Base-by-base conservation (phyloP, 176 grass and related monocot genomes). In the Areca catechu region DNA sequence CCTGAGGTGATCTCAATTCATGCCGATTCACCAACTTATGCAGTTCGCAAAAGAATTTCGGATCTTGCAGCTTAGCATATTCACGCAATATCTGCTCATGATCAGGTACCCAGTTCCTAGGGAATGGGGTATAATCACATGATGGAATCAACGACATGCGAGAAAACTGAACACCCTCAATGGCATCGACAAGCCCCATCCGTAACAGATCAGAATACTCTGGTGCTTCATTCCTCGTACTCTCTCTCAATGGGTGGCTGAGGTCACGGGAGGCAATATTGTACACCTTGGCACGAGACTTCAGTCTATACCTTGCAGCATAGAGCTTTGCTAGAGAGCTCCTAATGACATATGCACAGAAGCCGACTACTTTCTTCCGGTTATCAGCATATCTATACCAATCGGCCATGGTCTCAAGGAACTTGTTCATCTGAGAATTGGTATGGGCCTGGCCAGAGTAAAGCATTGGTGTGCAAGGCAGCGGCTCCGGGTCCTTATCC, bases 361-460 rank as follows among this genome's bases (percentile, higher is more conserved):
- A 91, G 5, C 86, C 86, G 30, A 97, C 92, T 58, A 97, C 79
- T 60, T 97, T 91, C 76, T 91, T 97, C 43, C 92, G 61, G 77
- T 91, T 97, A 68, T 91, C 92, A 15, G 92, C 83, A 68, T 91
- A 97, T 57, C 50, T 90, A 20, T 91, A 97, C 92, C 83, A 91
- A 84, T 91, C 86, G 20, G 80, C 86, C 74, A 97, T 97, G 75
- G 93, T 91, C 74, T 91, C 83, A 17, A 91, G 86, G 71, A 97
- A 97, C 63, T 97, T 97, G 71, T 97, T 97, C 92, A 97, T 88
- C 76, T 97, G 86, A 48, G 86, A 97, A 58, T 97, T 97, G 57
- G 92, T 97, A 70, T 97, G 86, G 0, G 86, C 92, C 73, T 97
- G 92, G 6, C 86, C 86, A 49, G 92, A 82, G 64, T 97, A 97